Conservation (phyloP, 257 asterid genomes). For the Solanum bulbocastanum region DNA sequence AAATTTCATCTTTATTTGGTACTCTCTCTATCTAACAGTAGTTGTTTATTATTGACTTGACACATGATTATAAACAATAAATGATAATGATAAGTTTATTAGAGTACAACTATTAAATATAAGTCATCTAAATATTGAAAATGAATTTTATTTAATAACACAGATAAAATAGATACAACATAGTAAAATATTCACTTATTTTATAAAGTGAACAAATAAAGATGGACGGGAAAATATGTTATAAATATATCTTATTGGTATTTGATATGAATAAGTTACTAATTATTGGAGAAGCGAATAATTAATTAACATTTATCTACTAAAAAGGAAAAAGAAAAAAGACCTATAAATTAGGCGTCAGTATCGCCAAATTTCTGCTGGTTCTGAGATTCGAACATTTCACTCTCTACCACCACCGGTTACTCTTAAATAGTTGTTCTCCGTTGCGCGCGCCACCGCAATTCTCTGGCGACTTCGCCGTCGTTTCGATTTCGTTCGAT, state of each 20-base stretch:
- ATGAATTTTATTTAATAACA: too few relatives aligned
- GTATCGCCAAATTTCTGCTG: not conserved
- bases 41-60: too few relatives aligned
- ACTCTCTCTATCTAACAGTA: not conserved
- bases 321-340: not conserved
- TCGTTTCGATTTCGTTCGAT: not conserved
- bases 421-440: not conserved
- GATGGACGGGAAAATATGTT: not conserved
- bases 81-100: too few relatives aligned
- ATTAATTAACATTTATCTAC: not conserved
- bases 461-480: not conserved
- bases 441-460: not conserved
- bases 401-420: not conserved
- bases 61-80: too few relatives aligned
- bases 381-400: not conserved
- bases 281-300: not conserved
- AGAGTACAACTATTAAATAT: too few relatives aligned
- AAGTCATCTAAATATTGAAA: too few relatives aligned
- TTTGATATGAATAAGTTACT: not conserved
- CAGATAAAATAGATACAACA: too few relatives aligned
- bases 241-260: too few relatives aligned
- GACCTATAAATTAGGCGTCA: not conserved
- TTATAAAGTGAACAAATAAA: too few relatives aligned
- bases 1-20: not conserved
- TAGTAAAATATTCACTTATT: too few relatives aligned